These are phyloP conservation scores for Podaxis sp. DNA, from an alignment of 768 basidiomycete genomes.

Conservation along the genomic window DNA sequence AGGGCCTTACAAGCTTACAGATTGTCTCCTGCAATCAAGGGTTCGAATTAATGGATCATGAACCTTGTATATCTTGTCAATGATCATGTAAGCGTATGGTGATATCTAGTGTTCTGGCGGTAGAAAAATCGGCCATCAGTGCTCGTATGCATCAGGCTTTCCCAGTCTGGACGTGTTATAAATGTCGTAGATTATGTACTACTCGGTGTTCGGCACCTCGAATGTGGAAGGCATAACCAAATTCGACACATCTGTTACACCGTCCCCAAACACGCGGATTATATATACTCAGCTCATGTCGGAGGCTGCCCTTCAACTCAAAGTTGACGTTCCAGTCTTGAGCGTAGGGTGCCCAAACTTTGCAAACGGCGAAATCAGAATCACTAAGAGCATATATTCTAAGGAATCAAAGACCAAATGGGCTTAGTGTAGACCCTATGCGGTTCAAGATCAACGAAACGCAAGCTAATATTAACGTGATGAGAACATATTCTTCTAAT, in stretches of 20 bases:
- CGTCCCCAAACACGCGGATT: background rate
- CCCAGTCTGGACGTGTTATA: background rate
- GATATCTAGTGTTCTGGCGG: background rate
- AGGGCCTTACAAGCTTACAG: background rate
- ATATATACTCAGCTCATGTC: background rate
- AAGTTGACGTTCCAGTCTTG: background rate
- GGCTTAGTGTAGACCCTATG: too few species aligned
- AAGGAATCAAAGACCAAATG: too few species aligned
- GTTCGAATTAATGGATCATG: background rate
- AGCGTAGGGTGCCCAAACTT: background rate
- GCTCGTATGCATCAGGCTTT: background rate
- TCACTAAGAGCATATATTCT: background rate
- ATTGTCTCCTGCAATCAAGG: slow-evolving; percentile 1
- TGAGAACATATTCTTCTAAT: too few species aligned
- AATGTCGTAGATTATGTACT: background rate
- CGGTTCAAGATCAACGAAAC: too few species aligned
- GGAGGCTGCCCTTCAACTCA: background rate
- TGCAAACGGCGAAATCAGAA: background rate
- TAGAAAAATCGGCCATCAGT: background rate
- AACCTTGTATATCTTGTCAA: background rate
- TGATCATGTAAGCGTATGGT: background rate
- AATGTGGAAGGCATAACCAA: background rate
- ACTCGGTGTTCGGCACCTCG: slow-evolving; percentile 11
- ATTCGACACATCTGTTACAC: background rate
- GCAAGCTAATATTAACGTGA: too few species aligned